These are phyloP conservation scores for Nakazawaea wickerhamii DNA, from an alignment of 805 yeast species.

Conservation along the genomic window DNA sequence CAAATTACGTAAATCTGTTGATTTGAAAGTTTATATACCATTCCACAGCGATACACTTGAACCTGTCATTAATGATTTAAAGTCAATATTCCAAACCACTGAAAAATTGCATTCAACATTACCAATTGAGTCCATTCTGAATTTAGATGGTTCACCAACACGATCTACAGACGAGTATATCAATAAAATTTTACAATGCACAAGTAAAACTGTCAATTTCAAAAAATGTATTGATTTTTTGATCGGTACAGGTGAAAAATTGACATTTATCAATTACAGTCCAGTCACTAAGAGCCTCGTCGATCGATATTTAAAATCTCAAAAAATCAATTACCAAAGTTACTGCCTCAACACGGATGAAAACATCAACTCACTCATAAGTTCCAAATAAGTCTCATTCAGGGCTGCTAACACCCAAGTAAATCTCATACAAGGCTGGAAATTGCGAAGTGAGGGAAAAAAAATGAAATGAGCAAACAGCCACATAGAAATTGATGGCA, in stretches of 20 bases:
- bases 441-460: neutral
- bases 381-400: no score
- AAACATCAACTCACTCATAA: neutral
- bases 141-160: slow-evolving; percentile 23
- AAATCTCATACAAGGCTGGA: neutral
- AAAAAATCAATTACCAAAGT: neutral
- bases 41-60: slow-evolving; percentile 28
- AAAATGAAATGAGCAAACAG: neutral
- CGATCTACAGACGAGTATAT: slow-evolving; percentile 18
- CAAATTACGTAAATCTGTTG: slow-evolving; percentile 22
- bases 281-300: slow-evolving; percentile 23
- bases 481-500: neutral
- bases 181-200: slow-evolving; percentile 24
- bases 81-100: slow-evolving; percentile 10
- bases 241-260: slow-evolving; percentile 2
- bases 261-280: slow-evolving; percentile 27
- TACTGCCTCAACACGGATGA: slow-evolving; percentile 1
- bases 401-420: neutral
- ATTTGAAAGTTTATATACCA: slow-evolving; percentile 26
- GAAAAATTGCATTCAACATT: slow-evolving; percentile 12
- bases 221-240: slow-evolving; percentile 24
- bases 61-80: slow-evolving; percentile 22
- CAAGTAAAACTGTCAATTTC: slow-evolving; percentile 28
- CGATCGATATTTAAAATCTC: slow-evolving; percentile 13
- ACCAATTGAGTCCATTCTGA: slow-evolving; percentile 24